Percentiles rank a stretch among this genome's conserved stretches.
Evolutionary conservation across 2,329 filamentous ascomycete species (phyloP).

Genomic region (Cryphonectria radicalis): DNA sequence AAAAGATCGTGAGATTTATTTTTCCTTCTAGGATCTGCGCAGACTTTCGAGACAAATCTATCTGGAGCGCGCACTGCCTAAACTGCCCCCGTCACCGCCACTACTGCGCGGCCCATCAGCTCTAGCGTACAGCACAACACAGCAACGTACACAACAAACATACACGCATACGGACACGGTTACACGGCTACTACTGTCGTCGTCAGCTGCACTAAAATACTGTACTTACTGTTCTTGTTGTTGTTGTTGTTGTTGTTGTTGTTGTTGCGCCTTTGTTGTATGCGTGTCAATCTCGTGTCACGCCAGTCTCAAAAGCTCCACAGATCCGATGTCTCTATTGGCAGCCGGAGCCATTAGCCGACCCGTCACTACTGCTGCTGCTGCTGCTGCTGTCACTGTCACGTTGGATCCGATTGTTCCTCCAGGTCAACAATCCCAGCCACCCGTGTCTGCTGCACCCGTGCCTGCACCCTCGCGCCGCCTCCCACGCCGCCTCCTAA

Average conservation of each 20-base stretch:
- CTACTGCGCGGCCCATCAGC: slow-evolving; percentile 8
- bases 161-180: not conserved
- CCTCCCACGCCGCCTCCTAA: slow-evolving; percentile 3
- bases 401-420: slow-evolving; percentile 11
- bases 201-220: not conserved
- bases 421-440: slow-evolving; percentile 21
- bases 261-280: slow-evolving; percentile 10
- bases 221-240: not conserved
- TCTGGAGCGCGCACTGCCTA: slow-evolving; percentile 19
- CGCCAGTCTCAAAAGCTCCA: slow-evolving; percentile 19
- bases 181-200: not conserved
- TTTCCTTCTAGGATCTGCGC: slow-evolving; percentile 14
- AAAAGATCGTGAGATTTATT: slow-evolving; percentile 1
- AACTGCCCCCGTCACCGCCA: slow-evolving; percentile 3
- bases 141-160: not conserved
- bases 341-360: slow-evolving; percentile 15
- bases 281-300: slow-evolving; percentile 24
- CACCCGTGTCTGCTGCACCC: not conserved
- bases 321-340: slow-evolving; percentile 21
- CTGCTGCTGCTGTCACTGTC: slow-evolving; percentile 2
- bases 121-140: slow-evolving; percentile 2
- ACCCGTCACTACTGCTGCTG: slow-evolving; percentile 23
- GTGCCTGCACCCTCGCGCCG: slow-evolving; percentile 7
- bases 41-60: slow-evolving; percentile 1
- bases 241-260: not conserved